Conservation (phyloP, 306 rosid genomes). For the Lupinus albus region DNA sequence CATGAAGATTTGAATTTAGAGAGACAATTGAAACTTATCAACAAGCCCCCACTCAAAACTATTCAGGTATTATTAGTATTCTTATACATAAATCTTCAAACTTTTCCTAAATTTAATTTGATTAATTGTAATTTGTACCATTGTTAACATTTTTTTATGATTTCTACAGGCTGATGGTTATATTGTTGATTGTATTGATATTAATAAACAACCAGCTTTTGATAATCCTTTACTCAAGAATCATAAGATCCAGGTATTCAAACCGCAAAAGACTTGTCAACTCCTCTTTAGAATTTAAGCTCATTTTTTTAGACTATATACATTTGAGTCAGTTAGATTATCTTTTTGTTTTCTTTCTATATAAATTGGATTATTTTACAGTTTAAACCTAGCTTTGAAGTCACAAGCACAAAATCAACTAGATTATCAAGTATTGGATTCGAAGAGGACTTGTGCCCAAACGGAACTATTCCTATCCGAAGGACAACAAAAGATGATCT, state of each 20-base stretch:
- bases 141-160: neutral
- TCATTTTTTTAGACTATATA: no score
- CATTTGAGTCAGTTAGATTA: no score
- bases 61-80: slow-evolving; percentile 18
- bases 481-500: slow-evolving; percentile 31
- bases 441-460: neutral
- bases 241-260: slow-evolving; percentile 34
- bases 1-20: slow-evolving; percentile 34
- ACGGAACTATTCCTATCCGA: slow-evolving; percentile 17
- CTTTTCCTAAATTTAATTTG: neutral
- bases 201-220: slow-evolving; percentile 35
- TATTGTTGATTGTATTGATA: slow-evolving; percentile 38
- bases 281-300: no score
- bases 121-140: neutral
- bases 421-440: neutral
- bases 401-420: neutral
- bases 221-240: slow-evolving; percentile 35
- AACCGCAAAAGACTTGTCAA: no score
- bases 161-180: slow-evolving; percentile 31
- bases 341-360: neutral
- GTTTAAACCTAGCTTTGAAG: slow-evolving; percentile 7
- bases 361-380: neutral
- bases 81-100: neutral
- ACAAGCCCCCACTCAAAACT: slow-evolving; percentile 32
- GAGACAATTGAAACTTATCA: slow-evolving; percentile 28